A percentile compares a stretch with the other conserved stretches of the same genome.
Conservation (phyloP, 352 stramenopile genomes). For the Phytophthora litchii region DNA sequence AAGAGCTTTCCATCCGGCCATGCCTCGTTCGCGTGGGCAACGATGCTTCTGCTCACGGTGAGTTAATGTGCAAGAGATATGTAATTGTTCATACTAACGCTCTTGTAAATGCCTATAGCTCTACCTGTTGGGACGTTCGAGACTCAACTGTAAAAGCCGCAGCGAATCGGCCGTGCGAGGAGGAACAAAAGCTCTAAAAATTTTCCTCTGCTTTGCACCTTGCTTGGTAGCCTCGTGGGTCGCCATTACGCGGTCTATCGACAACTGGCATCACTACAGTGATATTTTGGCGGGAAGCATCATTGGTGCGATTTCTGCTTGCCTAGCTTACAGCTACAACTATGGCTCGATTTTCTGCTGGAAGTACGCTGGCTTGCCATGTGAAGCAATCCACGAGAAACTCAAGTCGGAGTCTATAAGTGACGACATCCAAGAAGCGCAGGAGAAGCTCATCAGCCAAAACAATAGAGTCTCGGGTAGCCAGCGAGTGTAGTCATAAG, state of each 20-base stretch:
- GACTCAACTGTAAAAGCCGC: slow-evolving; percentile 60
- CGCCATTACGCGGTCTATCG: slow-evolving; percentile 69
- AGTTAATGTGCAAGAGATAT: too few species aligned
- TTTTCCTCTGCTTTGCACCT: slow-evolving; percentile 69
- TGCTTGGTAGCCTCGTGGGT: slow-evolving; percentile 71
- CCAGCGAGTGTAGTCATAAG: slow-evolving; percentile 21
- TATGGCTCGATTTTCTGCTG: slow-evolving; percentile 66
- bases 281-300: slow-evolving; percentile 77
- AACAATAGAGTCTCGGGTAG: slow-evolving; percentile 20
- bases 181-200: slow-evolving; percentile 56
- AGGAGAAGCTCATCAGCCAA: slow-evolving; percentile 18
- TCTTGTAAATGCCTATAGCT: slow-evolving; percentile 35
- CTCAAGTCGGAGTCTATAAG: slow-evolving; percentile 31
- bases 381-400: slow-evolving; percentile 49
- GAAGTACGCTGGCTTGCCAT: slow-evolving; percentile 57
- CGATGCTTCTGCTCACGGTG: slow-evolving; percentile 76
- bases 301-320: slow-evolving; percentile 49
- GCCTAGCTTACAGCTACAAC: slow-evolving; percentile 68
- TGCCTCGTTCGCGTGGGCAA: slow-evolving; percentile 70
- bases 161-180: slow-evolving; percentile 50
- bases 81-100: slow-evolving; percentile 10
- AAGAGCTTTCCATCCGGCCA: slow-evolving; percentile 86
- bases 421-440: slow-evolving; percentile 11
- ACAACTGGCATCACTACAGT: slow-evolving; percentile 87
- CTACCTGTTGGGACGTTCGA: slow-evolving; percentile 71